phyloP scores from a whole-genome alignment of 176 grass and related monocot genomes.

The Cenchrus fungigraminus region DNA sequence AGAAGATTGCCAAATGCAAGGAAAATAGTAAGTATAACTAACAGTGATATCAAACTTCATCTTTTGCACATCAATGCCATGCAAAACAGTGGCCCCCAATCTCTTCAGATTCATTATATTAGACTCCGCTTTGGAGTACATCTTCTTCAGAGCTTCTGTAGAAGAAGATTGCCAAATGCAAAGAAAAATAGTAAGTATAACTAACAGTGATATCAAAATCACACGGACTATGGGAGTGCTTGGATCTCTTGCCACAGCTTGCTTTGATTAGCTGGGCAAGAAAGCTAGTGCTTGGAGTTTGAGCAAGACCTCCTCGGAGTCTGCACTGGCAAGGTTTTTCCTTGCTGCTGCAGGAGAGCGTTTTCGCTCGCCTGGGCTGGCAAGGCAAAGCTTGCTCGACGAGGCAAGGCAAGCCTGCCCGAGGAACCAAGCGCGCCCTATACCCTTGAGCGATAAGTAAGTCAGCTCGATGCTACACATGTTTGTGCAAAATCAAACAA shows the following conservation, averaged over 20 bases:
- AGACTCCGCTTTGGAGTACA: conserved; percentile 25
- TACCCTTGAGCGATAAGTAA: no score
- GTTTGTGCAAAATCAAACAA: neutral
- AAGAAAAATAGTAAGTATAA: neutral
- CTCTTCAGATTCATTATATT: conserved; percentile 36
- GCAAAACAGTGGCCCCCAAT: conserved; percentile 40
- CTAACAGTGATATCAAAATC: neutral
- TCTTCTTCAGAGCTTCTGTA: conserved; percentile 35
- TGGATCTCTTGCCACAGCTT: no score
- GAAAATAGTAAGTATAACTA: neutral
- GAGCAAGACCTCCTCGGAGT: no score
- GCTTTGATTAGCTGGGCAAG: no score
- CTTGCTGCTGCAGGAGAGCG: no score
- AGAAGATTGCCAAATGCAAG: neutral
- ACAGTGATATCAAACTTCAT: conserved; percentile 21
- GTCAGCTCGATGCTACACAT: neutral
- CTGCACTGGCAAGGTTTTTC: no score
- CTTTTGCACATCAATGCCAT: conserved; percentile 36
- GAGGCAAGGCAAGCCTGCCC: no score
- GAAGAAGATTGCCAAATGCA: neutral
- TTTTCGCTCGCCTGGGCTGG: no score
- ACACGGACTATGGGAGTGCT: neutral
- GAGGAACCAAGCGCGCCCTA: no score
- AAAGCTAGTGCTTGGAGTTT: no score
- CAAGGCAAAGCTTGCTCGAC: no score